Evolutionary conservation across 2,329 filamentous ascomycete genomes (phyloP).

Genomic region (Venturia effusa): DNA sequence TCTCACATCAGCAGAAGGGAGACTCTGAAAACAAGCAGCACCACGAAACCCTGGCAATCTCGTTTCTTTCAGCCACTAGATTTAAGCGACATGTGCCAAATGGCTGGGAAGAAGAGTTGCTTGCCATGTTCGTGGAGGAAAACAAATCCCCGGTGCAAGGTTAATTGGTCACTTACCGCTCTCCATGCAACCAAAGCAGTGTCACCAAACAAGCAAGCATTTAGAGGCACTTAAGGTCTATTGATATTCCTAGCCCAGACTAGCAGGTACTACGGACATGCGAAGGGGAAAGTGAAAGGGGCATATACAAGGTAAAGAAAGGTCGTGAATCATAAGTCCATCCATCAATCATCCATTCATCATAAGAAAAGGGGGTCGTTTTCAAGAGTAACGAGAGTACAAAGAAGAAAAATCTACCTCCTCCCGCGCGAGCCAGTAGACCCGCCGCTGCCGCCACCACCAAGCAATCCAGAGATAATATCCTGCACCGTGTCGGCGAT

Average conservation of each 20-base stretch:
- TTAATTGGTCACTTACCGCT: too few relatives aligned
- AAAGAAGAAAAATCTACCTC: not conserved
- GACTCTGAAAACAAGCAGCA: too few relatives aligned
- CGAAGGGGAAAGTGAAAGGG: not conserved
- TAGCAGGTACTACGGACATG: not conserved
- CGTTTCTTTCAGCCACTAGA: too few relatives aligned
- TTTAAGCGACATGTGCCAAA: too few relatives aligned
- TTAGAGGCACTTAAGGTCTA: too few relatives aligned
- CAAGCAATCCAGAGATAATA: slow-evolving; percentile 2
- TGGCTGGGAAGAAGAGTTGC: too few relatives aligned
- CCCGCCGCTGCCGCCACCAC: slow-evolving; percentile 5
- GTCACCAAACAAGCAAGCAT: too few relatives aligned
- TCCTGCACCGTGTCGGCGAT: slow-evolving; percentile 24
- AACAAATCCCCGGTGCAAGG: too few relatives aligned
- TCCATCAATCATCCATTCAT: not conserved
- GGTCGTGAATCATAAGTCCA: not conserved
- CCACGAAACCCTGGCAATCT: too few relatives aligned
- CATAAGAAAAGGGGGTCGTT: not conserved
- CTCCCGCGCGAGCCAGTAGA: not conserved
- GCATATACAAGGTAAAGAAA: not conserved
- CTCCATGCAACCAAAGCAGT: too few relatives aligned
- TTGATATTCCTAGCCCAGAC: not conserved
- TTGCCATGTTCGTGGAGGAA: too few relatives aligned
- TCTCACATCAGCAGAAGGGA: too few relatives aligned
- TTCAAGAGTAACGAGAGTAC: not conserved